Conservation (phyloP, 2,329 filamentous ascomycete genomes). For the Plectosphaerella plurivora region DNA sequence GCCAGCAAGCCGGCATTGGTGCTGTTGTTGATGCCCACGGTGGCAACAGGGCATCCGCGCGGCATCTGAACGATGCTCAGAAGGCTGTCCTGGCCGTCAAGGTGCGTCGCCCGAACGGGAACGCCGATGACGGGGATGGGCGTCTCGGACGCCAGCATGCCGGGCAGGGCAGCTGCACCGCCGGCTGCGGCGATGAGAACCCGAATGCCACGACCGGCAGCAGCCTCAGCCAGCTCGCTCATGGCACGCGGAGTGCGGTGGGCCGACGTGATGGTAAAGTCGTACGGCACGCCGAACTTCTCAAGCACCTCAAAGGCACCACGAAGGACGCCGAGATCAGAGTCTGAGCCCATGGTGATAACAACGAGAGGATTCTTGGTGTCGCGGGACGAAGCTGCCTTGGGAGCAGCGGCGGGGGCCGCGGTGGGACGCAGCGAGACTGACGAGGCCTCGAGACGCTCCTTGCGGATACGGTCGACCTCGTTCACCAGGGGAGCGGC, state of each 20-base stretch:
- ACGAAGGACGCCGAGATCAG: constrained; percentile 65
- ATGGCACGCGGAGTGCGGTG: constrained; percentile 71
- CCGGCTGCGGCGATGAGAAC: constrained; percentile 74
- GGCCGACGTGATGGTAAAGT: constrained; percentile 73
- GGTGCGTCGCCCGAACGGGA: constrained; percentile 67
- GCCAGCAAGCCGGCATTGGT: constrained; percentile 74
- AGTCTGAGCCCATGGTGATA: constrained; percentile 82
- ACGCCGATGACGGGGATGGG: constrained; percentile 73
- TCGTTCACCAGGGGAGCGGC: constrained; percentile 66
- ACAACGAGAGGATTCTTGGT: constrained; percentile 55
- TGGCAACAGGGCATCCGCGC: constrained; percentile 67
- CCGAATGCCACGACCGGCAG: constrained; percentile 61
- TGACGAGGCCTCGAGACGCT: constrained; percentile 39
- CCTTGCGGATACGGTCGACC: constrained; percentile 55
- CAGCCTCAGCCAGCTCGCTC: constrained; percentile 60
- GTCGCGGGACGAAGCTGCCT: constrained; percentile 16
- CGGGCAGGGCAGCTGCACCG: constrained; percentile 68
- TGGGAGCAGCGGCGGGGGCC: constrained; percentile 4
- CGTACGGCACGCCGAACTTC: constrained; percentile 68
- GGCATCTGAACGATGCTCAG: constrained; percentile 78
- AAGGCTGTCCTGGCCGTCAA: constrained; percentile 69
- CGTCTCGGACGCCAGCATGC: constrained; percentile 71
- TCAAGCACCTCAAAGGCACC: constrained; percentile 63
- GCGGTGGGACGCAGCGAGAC: constrained; percentile 30
- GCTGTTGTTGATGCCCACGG: constrained; percentile 76